A percentile compares a stretch with the other conserved stretches of the same genome.
These are phyloP conservation scores for Spergularia bocconei DNA, from an alignment of 148 eudicot genomes.

Conservation along the genomic window DNA sequence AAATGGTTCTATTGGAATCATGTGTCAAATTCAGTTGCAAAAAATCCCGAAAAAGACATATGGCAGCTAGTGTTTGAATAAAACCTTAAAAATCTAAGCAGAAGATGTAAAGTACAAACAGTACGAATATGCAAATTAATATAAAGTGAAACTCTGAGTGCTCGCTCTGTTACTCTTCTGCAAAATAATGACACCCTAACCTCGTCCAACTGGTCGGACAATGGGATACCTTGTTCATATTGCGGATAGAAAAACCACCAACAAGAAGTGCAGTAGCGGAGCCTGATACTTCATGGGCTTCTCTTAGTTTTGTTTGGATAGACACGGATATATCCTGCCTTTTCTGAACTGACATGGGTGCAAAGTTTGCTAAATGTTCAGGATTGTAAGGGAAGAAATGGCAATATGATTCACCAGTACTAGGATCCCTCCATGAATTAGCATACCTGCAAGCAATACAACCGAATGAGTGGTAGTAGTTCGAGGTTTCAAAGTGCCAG, in stretches of 20 bases:
- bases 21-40: constrained; percentile 56
- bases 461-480: background rate
- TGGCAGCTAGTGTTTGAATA: background rate
- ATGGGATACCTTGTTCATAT: constrained; percentile 50
- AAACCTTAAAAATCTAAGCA: constrained; percentile 1
- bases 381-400: constrained; percentile 85
- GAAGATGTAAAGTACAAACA: background rate
- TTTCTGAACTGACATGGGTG: constrained; percentile 38
- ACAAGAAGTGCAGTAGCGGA: constrained; percentile 71
- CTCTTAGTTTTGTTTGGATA: constrained; percentile 50
- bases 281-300: constrained; percentile 47
- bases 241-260: constrained; percentile 68
- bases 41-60: constrained; percentile 33
- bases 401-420: constrained; percentile 56
- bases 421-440: constrained; percentile 69
- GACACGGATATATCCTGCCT: constrained; percentile 42
- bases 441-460: constrained; percentile 39
- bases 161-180: background rate
- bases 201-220: background rate
- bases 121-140: background rate
- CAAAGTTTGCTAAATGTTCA: constrained; percentile 48
- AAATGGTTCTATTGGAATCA: constrained; percentile 38
- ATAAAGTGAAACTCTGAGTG: background rate
- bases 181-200: background rate
- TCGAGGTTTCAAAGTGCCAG: background rate